Evolutionary conservation across 2,329 filamentous ascomycete species (phyloP).

Genomic region (Alternaria consortialis): DNA sequence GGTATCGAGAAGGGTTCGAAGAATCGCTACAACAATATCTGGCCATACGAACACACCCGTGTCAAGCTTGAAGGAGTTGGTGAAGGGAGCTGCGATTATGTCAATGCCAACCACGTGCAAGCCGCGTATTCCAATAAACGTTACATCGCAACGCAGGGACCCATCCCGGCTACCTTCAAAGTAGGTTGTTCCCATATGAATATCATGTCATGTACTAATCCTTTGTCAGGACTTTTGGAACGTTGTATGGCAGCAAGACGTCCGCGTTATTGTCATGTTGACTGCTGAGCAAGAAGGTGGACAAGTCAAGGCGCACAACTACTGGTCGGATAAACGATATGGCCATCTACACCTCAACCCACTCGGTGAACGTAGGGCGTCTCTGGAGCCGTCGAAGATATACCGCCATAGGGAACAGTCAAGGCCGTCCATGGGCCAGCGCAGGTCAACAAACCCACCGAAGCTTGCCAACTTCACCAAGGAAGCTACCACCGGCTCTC

Average conservation of each 20-base stretch:
- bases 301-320: slow-evolving; percentile 92
- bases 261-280: slow-evolving; percentile 94
- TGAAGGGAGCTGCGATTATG: slow-evolving; percentile 82
- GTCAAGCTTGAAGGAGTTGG: slow-evolving; percentile 78
- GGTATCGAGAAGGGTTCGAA: slow-evolving; percentile 95
- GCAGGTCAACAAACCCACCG: slow-evolving; percentile 47
- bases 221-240: slow-evolving; percentile 89
- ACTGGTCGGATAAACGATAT: slow-evolving; percentile 84
- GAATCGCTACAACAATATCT: slow-evolving; percentile 97
- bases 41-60: slow-evolving; percentile 92
- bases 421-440: slow-evolving; percentile 47
- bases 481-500: slow-evolving; percentile 33
- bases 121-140: slow-evolving; percentile 83
- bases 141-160: slow-evolving; percentile 96
- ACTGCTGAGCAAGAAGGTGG: slow-evolving; percentile 94
- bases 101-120: slow-evolving; percentile 91
- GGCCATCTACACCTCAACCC: slow-evolving; percentile 78
- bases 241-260: slow-evolving; percentile 95
- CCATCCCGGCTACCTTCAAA: slow-evolving; percentile 89
- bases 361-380: slow-evolving; percentile 83
- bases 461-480: slow-evolving; percentile 41
- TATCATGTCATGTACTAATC: slow-evolving; percentile 23
- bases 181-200: slow-evolving; percentile 60
- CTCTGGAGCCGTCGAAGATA: slow-evolving; percentile 71
- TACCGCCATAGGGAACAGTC: slow-evolving; percentile 51